Evolutionary conservation across 176 grass and related monocot genomes (phyloP).

Genomic region (Alloteropsis semialata): DNA sequence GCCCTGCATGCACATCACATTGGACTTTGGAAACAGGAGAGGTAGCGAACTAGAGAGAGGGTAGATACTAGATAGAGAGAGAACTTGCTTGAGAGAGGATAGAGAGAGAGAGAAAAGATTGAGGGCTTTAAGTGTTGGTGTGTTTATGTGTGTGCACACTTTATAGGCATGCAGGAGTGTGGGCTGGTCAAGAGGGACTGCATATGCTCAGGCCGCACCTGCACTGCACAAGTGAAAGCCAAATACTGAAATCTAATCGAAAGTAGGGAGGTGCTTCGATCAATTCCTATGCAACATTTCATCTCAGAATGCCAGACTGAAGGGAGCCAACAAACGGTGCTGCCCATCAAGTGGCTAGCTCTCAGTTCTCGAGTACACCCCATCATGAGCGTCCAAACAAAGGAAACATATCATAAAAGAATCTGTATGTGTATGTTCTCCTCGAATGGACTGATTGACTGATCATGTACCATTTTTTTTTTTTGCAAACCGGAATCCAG

Average conservation of each 20-base stretch:
- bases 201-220: slow-evolving; percentile 10
- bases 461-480: too few species aligned
- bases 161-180: slow-evolving; percentile 56
- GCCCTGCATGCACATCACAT: slow-evolving; percentile 18
- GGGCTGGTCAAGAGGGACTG: slow-evolving; percentile 38
- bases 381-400: slow-evolving; percentile 40
- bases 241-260: slow-evolving; percentile 48
- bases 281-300: slow-evolving; percentile 14
- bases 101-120: slow-evolving; percentile 31
- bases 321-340: slow-evolving; percentile 20
- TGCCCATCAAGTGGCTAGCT: not conserved
- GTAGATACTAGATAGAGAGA: slow-evolving; percentile 6
- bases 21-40: slow-evolving; percentile 30
- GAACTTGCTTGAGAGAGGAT: slow-evolving; percentile 15
- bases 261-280: slow-evolving; percentile 6
- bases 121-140: slow-evolving; percentile 16
- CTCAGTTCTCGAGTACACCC: slow-evolving; percentile 12
- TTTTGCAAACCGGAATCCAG: slow-evolving; percentile 20
- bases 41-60: slow-evolving; percentile 13
- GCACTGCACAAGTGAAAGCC: slow-evolving; percentile 36
- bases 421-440: not conserved
- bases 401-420: slow-evolving; percentile 21
- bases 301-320: slow-evolving; percentile 22
- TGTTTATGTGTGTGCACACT: slow-evolving; percentile 8
- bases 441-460: slow-evolving; percentile 17